phyloP scores from a whole-genome alignment of 345 rosid species.

The Combretum micranthum region DNA sequence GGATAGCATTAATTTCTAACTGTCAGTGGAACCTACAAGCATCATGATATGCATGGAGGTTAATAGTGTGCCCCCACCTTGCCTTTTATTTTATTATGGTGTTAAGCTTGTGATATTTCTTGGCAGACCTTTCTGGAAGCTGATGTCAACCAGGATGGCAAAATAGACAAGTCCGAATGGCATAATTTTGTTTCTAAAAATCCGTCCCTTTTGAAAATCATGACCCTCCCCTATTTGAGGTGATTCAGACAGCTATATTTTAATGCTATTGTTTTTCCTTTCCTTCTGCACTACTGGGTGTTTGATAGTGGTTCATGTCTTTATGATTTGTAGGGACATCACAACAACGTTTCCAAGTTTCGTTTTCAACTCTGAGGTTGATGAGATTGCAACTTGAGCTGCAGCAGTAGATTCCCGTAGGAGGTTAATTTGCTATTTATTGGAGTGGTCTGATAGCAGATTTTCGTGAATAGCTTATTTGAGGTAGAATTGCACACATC shows the following conservation, averaged over 20 bases:
- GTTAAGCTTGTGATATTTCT: slow-evolving; percentile 3
- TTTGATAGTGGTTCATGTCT: background rate
- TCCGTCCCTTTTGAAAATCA: slow-evolving; percentile 84
- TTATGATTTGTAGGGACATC: slow-evolving; percentile 64
- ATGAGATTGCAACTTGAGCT: slow-evolving; percentile 65
- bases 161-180: slow-evolving; percentile 86
- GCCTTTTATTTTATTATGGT: background rate
- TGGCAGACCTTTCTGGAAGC: slow-evolving; percentile 89
- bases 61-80: too few species aligned
- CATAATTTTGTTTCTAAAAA: slow-evolving; percentile 69
- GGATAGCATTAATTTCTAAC: too few species aligned
- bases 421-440: background rate
- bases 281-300: background rate
- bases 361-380: slow-evolving; percentile 88
- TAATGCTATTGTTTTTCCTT: too few species aligned
- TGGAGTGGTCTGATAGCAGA: background rate
- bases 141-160: slow-evolving; percentile 74
- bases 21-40: too few species aligned
- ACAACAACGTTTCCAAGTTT: slow-evolving; percentile 95
- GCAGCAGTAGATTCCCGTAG: background rate
- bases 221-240: slow-evolving; percentile 96
- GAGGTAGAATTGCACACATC: background rate
- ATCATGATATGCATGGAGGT: too few species aligned
- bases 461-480: background rate
- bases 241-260: slow-evolving; percentile 10